phyloP scores from a whole-genome alignment of 2,329 filamentous ascomycete genomes.

The Microsporum audouinii region DNA sequence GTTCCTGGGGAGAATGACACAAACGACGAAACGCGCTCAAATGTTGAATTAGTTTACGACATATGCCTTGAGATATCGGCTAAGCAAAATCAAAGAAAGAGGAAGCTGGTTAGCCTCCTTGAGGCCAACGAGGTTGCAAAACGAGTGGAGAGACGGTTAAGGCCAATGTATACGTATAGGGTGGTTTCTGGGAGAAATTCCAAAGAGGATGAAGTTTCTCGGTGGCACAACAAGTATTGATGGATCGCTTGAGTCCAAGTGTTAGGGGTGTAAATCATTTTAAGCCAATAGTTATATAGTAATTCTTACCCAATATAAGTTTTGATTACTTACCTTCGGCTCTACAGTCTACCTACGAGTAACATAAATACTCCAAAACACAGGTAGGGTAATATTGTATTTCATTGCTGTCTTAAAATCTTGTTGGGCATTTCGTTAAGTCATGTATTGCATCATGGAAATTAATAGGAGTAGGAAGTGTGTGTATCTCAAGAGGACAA shows the following conservation, averaged over 20 bases:
- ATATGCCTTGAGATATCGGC: not conserved
- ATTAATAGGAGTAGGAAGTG: not conserved
- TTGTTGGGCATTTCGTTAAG: not conserved
- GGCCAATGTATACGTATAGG: not conserved
- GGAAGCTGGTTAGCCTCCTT: constrained; percentile 44
- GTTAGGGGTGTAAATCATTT: no score
- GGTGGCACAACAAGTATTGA: not conserved
- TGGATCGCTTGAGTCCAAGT: not conserved
- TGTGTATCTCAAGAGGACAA: not conserved
- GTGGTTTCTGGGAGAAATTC: no score
- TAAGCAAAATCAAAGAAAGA: constrained; percentile 27
- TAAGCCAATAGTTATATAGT: no score
- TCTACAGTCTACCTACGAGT: not conserved
- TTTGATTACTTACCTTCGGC: not conserved
- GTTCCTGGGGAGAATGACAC: not conserved
- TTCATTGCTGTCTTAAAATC: not conserved
- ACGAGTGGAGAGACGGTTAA: constrained; percentile 25
- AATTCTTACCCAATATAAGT: no score
- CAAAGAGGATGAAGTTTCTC: not conserved
- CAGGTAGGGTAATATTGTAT: not conserved
- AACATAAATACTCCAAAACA: not conserved
- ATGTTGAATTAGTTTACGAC: not conserved
- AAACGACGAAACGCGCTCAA: not conserved
- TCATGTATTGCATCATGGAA: not conserved
- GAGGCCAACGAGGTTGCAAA: constrained; percentile 53